Conservation (phyloP, 1,139 yeast species). For the Kodamaea anthophila region DNA sequence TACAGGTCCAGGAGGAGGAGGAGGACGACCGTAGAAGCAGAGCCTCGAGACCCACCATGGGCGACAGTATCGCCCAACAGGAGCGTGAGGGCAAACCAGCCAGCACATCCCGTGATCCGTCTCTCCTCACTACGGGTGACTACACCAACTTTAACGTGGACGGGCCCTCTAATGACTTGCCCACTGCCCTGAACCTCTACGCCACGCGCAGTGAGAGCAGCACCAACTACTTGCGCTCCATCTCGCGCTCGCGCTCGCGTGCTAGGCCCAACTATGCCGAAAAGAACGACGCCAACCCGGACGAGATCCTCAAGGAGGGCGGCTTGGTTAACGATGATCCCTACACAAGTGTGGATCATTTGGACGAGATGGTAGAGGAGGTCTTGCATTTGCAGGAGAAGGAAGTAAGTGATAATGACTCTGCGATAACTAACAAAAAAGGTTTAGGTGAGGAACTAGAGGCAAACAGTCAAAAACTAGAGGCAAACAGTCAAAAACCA, state of each 20-base stretch:
- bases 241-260: slow-evolving; percentile 59
- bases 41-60: slow-evolving; percentile 43
- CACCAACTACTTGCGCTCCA: slow-evolving; percentile 51
- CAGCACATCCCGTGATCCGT: slow-evolving; percentile 29
- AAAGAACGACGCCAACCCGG: slow-evolving; percentile 39
- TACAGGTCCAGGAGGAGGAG: slow-evolving; percentile 15
- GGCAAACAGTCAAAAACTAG: too few relatives aligned
- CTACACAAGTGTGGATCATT: slow-evolving; percentile 32
- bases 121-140: slow-evolving; percentile 45
- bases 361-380: slow-evolving; percentile 38
- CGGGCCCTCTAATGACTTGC: slow-evolving; percentile 19
- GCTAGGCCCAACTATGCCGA: slow-evolving; percentile 25
- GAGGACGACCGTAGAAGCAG: slow-evolving; percentile 36
- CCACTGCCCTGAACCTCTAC: slow-evolving; percentile 19
- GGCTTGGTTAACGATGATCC: slow-evolving; percentile 46
- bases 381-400: slow-evolving; percentile 21
- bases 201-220: slow-evolving; percentile 30
- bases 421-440: too few relatives aligned
- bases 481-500: too few relatives aligned
- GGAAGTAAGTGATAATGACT: slow-evolving; percentile 1
- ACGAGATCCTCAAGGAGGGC: slow-evolving; percentile 37
- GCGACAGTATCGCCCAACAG: slow-evolving; percentile 44
- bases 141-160: slow-evolving; percentile 45
- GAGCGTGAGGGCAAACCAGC: slow-evolving; percentile 21
- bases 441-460: too few relatives aligned